These are phyloP conservation scores for Monosporascus sp. DNA, from an alignment of 2,329 filamentous ascomycete species.

Conservation along the genomic window DNA sequence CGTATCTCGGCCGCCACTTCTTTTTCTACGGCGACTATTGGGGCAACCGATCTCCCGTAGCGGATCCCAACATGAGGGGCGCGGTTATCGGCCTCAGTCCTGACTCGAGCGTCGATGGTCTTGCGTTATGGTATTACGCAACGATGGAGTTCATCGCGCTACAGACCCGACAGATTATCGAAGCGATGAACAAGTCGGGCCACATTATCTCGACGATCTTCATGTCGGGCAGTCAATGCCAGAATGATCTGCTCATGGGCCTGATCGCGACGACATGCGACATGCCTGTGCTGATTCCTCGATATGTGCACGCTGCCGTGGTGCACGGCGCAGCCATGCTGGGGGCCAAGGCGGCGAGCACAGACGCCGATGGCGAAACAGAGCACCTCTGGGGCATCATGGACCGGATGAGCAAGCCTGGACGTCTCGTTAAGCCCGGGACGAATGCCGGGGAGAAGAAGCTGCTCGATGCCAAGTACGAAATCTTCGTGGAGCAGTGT, in stretches of 20 bases:
- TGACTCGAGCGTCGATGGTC: slow-evolving; percentile 80
- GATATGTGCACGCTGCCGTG: slow-evolving; percentile 91
- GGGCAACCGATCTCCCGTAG: slow-evolving; percentile 91
- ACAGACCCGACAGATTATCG: slow-evolving; percentile 92
- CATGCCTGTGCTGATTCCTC: slow-evolving; percentile 89
- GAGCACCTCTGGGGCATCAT: slow-evolving; percentile 95
- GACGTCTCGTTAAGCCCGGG: slow-evolving; percentile 73
- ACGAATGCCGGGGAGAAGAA: slow-evolving; percentile 68
- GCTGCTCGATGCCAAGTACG: slow-evolving; percentile 82
- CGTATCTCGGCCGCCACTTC: slow-evolving; percentile 85
- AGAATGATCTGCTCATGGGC: slow-evolving; percentile 87
- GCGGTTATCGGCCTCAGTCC: slow-evolving; percentile 80
- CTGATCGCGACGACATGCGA: slow-evolving; percentile 85
- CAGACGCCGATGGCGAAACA: slow-evolving; percentile 68
- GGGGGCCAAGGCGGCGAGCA: slow-evolving; percentile 91
- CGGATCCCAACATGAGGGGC: slow-evolving; percentile 89
- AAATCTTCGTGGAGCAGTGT: slow-evolving; percentile 92
- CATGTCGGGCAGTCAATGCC: slow-evolving; percentile 98
- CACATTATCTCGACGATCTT: slow-evolving; percentile 90
- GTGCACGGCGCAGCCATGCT: slow-evolving; percentile 99
- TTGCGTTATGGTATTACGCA: slow-evolving; percentile 89
- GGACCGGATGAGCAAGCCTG: slow-evolving; percentile 94
- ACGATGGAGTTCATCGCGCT: slow-evolving; percentile 98
- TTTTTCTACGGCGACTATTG: slow-evolving; percentile 99
- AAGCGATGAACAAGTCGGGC: slow-evolving; percentile 86